Evolutionary conservation across 2,329 filamentous ascomycete species (phyloP).

Genomic region (Clathrospora elynae): DNA sequence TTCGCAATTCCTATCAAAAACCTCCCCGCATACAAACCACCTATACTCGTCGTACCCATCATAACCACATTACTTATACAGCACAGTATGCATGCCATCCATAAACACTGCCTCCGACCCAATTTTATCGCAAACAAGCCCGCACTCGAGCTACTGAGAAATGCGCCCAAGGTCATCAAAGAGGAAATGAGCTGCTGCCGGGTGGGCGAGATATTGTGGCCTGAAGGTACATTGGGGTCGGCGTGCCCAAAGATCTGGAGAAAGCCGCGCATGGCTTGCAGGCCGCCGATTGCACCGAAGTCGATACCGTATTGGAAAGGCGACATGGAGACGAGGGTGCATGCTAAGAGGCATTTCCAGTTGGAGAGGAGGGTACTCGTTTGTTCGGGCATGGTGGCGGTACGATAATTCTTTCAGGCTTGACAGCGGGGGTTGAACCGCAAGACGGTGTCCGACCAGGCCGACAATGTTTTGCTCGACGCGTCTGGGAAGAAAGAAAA

Average conservation of each 20-base stretch:
- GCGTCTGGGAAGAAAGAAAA: not conserved
- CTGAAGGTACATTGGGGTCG: slow-evolving; percentile 40
- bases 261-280: slow-evolving; percentile 59
- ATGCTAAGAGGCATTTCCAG: slow-evolving; percentile 56
- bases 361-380: slow-evolving; percentile 47
- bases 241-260: slow-evolving; percentile 47
- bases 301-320: slow-evolving; percentile 61
- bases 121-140: slow-evolving; percentile 44
- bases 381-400: slow-evolving; percentile 26
- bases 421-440: slow-evolving; percentile 8
- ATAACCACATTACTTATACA: slow-evolving; percentile 56
- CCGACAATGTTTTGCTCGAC: not conserved
- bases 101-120: slow-evolving; percentile 53
- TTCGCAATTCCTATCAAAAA: slow-evolving; percentile 61
- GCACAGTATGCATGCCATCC: slow-evolving; percentile 57
- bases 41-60: slow-evolving; percentile 61
- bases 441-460: not conserved
- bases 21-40: slow-evolving; percentile 60
- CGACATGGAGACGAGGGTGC: slow-evolving; percentile 56
- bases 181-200: slow-evolving; percentile 54
- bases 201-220: slow-evolving; percentile 52
- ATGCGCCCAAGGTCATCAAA: slow-evolving; percentile 54
- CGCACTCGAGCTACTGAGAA: slow-evolving; percentile 50
- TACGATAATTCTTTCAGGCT: slow-evolving; percentile 23
- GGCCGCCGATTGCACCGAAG: slow-evolving; percentile 57